These are phyloP conservation scores for Batrachochytrium dendrobatidis DNA, from an alignment of 371 early-diverging fungal genomes.

Conservation along the genomic window DNA sequence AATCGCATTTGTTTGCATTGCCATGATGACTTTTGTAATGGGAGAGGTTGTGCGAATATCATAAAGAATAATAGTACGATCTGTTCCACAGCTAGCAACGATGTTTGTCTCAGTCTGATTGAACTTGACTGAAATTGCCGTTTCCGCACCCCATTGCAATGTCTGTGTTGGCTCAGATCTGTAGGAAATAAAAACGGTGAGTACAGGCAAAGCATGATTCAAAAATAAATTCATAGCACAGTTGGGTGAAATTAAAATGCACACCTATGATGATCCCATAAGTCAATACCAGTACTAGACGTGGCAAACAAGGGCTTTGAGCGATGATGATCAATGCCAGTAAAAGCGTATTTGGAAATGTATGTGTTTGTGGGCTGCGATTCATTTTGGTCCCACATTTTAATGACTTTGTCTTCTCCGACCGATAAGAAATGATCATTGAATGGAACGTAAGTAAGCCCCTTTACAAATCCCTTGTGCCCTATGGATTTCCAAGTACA, in stretches of 20 bases:
- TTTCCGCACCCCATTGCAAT: conserved; percentile 90
- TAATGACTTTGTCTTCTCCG: conserved; percentile 81
- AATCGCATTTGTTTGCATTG: conserved; percentile 82
- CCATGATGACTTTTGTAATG: conserved; percentile 58
- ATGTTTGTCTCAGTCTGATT: conserved; percentile 90
- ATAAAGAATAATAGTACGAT: conserved; percentile 88
- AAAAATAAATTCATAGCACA: background rate
- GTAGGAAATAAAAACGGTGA: background rate
- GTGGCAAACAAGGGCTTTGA: conserved; percentile 79
- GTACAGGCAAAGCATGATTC: background rate
- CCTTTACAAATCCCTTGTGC: conserved; percentile 75
- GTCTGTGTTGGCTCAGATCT: conserved; percentile 74
- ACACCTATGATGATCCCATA: conserved; percentile 83
- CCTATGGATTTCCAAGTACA: conserved; percentile 67
- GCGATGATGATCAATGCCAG: conserved; percentile 74
- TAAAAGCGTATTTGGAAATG: conserved; percentile 68
- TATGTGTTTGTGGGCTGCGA: conserved; percentile 48
- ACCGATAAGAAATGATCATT: conserved; percentile 70
- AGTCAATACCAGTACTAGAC: conserved; percentile 65
- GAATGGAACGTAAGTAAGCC: conserved; percentile 59
- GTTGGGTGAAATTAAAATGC: background rate
- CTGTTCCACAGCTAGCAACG: conserved; percentile 83
- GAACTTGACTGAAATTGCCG: conserved; percentile 83
- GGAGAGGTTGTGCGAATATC: conserved; percentile 83
- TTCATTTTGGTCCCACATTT: conserved; percentile 63